Conservation (phyloP, 805 yeast species). For the Suhomyces prunicola region DNA sequence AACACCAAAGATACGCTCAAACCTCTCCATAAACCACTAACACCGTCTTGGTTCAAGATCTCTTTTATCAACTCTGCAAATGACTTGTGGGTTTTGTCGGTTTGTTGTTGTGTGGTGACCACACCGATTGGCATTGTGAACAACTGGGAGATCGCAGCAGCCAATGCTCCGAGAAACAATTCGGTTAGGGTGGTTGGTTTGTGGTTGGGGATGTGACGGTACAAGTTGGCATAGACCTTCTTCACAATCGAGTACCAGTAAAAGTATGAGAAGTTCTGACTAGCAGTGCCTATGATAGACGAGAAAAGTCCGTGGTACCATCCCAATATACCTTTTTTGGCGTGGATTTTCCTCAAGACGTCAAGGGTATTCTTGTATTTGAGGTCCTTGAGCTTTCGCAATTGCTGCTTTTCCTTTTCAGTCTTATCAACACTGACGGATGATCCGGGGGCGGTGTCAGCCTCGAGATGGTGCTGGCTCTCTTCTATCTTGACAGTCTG, state of each 20-base stretch:
- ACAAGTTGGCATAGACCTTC: constrained; percentile 44
- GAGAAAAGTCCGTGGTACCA: constrained; percentile 72
- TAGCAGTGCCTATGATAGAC: constrained; percentile 65
- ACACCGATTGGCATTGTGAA: constrained; percentile 81
- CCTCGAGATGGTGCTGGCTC: neutral
- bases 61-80: constrained; percentile 38
- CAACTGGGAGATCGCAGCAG: constrained; percentile 78
- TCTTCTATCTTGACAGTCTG: constrained; percentile 41
- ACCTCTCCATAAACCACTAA: constrained; percentile 78
- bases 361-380: constrained; percentile 59
- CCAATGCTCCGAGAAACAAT: constrained; percentile 69
- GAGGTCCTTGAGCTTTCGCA: constrained; percentile 7
- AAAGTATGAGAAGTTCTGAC: constrained; percentile 78
- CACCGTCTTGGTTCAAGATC: constrained; percentile 60
- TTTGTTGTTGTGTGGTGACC: constrained; percentile 60
- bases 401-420: constrained; percentile 13
- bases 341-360: constrained; percentile 57
- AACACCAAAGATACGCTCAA: constrained; percentile 74
- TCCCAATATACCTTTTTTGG: constrained; percentile 60
- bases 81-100: constrained; percentile 39
- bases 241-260: constrained; percentile 82
- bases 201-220: constrained; percentile 35
- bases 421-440: neutral
- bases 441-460: neutral
- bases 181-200: constrained; percentile 60